A percentile compares a stretch with the other conserved stretches of the same genome.
These are phyloP conservation scores for Scenedesmus sp. DNA, from an alignment of 163 green algal genomes.

Conservation along the genomic window DNA sequence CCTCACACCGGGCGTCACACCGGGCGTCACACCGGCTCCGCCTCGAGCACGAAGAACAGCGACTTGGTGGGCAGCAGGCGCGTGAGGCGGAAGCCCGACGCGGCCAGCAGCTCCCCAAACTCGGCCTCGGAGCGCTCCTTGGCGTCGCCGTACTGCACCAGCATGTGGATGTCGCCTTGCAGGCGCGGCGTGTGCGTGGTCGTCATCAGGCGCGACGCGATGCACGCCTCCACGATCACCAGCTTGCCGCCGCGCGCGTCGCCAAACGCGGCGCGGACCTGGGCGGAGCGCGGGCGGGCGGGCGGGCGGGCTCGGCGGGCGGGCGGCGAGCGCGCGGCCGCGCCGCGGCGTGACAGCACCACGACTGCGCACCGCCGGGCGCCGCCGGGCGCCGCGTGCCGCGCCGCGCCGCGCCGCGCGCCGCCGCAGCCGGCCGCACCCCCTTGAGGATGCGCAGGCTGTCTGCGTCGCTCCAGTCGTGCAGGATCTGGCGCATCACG, in stretches of 20 bases:
- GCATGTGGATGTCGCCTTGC: conserved; percentile 42
- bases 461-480: conserved; percentile 47
- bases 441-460: conserved; percentile 36
- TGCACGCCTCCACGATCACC: conserved; percentile 39
- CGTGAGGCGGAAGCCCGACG: conserved; percentile 35
- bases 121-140: conserved; percentile 33
- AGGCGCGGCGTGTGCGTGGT: conserved; percentile 32
- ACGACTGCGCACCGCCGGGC: too few relatives aligned
- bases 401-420: too few relatives aligned
- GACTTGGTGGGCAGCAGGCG: conserved; percentile 42
- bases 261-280: conserved; percentile 45
- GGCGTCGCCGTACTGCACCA: conserved; percentile 47
- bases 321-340: too few relatives aligned
- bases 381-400: too few relatives aligned
- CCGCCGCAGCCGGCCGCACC: conserved; percentile 1
- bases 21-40: conserved; percentile 25
- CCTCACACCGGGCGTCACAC: too few relatives aligned
- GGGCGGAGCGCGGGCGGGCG: background rate
- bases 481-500: conserved; percentile 43
- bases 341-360: too few relatives aligned
- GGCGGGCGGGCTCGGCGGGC: too few relatives aligned
- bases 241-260: conserved; percentile 15
- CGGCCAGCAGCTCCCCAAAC: conserved; percentile 38
- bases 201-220: conserved; percentile 13
- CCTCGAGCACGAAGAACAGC: conserved; percentile 48